phyloP scores from a whole-genome alignment of 306 rosid genomes.

The Morella rubra region DNA sequence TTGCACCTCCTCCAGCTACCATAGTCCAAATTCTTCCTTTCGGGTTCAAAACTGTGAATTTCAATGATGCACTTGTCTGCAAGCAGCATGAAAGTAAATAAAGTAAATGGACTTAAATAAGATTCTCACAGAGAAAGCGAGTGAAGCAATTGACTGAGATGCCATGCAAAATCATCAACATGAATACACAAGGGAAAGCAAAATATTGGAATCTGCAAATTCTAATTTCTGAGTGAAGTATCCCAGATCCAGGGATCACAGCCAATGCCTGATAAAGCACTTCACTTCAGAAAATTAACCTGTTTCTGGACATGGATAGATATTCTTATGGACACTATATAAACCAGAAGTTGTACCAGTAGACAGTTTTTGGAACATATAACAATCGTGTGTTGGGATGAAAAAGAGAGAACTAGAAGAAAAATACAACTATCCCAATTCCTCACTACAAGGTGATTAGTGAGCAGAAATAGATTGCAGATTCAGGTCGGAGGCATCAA shows the following conservation, averaged over 20 bases:
- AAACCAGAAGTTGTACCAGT: background rate
- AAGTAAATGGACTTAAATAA: background rate
- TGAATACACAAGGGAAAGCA: conserved; percentile 8
- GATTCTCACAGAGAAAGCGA: background rate
- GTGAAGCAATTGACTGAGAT: background rate
- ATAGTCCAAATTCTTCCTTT: conserved; percentile 96
- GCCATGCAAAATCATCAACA: background rate
- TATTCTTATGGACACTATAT: background rate
- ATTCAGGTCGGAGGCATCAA: conserved; percentile 26
- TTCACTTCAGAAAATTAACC: background rate
- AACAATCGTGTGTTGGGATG: background rate
- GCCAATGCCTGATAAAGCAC: background rate
- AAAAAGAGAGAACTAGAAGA: conserved; percentile 6
- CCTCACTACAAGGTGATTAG: conserved; percentile 14
- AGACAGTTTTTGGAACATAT: background rate
- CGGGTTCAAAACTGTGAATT: conserved; percentile 93
- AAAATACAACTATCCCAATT: background rate
- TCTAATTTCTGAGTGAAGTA: conserved; percentile 4
- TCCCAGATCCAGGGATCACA: background rate
- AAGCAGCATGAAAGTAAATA: conserved; percentile 14
- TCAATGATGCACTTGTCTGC: conserved; percentile 95
- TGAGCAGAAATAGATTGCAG: conserved; percentile 1
- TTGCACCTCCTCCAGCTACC: conserved; percentile 99
- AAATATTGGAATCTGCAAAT: conserved; percentile 11
- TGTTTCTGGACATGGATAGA: background rate